Evolutionary conservation across 352 stramenopile species (phyloP).

Genomic region (Phytophthora sojae): DNA sequence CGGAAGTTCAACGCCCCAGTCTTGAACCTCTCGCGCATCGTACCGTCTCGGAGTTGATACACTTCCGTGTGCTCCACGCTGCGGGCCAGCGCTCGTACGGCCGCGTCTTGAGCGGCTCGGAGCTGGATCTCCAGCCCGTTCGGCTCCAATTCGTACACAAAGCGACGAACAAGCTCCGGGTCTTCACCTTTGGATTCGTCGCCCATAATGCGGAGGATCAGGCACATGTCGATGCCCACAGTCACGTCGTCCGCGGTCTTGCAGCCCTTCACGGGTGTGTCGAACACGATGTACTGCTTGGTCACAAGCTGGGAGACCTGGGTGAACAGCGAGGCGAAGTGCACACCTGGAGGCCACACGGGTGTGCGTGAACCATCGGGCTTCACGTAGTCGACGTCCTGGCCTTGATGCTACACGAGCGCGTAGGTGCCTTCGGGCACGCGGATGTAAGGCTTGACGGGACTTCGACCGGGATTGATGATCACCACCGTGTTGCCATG

Average conservation of each 20-base stretch:
- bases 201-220: slow-evolving; percentile 88
- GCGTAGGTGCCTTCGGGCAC: slow-evolving; percentile 5
- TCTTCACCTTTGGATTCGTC: slow-evolving; percentile 79
- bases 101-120: slow-evolving; percentile 76
- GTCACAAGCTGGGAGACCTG: slow-evolving; percentile 86
- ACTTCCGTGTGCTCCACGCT: slow-evolving; percentile 88
- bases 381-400: slow-evolving; percentile 1
- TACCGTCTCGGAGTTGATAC: slow-evolving; percentile 73
- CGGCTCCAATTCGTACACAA: slow-evolving; percentile 84
- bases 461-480: slow-evolving; percentile 5
- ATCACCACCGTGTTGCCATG: slow-evolving; percentile 4
- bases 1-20: slow-evolving; percentile 42
- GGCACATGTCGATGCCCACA: slow-evolving; percentile 84
- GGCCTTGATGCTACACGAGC: slow-evolving; percentile 3
- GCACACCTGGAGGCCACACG: slow-evolving; percentile 77
- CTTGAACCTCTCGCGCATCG: slow-evolving; percentile 61
- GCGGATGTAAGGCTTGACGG: slow-evolving; percentile 2
- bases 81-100: slow-evolving; percentile 77
- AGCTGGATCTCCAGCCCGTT: slow-evolving; percentile 85
- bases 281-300: slow-evolving; percentile 88
- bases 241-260: slow-evolving; percentile 88
- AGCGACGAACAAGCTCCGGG: slow-evolving; percentile 75
- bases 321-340: slow-evolving; percentile 68
- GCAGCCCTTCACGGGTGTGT: slow-evolving; percentile 85
- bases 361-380: slow-evolving; percentile 43